Evolutionary conservation across 495 filamentous ascomycete species (phyloP), one percentile per base, ranked within the genome.

Genomic region (Neurospora sp.): DNA sequence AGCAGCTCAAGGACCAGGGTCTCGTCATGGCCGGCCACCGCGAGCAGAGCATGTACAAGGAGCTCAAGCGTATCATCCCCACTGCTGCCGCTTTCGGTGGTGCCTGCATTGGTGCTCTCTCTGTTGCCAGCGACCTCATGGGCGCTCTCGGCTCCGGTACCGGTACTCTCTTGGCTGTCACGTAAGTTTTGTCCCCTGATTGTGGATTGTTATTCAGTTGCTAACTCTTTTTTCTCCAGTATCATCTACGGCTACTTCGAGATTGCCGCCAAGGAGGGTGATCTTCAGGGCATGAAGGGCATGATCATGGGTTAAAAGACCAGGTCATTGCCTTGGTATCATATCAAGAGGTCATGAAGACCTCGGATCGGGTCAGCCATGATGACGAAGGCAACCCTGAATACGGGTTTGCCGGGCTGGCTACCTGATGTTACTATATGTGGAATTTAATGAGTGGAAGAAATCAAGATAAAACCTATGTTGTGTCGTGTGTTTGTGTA

Each of bases 41-140:
- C 85, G 96, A 99, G 85, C 94, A 98, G 88, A 96, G 93, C 88
- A 98, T 98, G 96, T 99, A 99, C 90, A 97, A 96, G 89, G 96
- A 99, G 82, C 88, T 99, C 72, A 99, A 99, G 92, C 90, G 96
- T 77, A 94, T 99, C 77, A 99, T 99, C 75, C 96, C 96, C 74
- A 97, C 95, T 62, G 96, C 96, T 72, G 96, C 96, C 75, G 96
- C 96, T 74, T 99, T 99, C 78, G 96, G 96, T 84, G 96, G 96
- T 86, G 96, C 96, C 75, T 98, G 95, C 88, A 99, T 99, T 88
- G 96, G 96, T 84, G 96, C 92, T 78, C 89, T 99, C 42, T 97
- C 94, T 40, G 94, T 99, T 80, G 91, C 92, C 77, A 96, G 93
- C 78, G 96, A 99, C 86, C 91, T 99, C 71, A 88, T 98, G 82